Evolutionary conservation across 257 asterid genomes (phyloP).

Genomic region (Solanum habrochaites): DNA sequence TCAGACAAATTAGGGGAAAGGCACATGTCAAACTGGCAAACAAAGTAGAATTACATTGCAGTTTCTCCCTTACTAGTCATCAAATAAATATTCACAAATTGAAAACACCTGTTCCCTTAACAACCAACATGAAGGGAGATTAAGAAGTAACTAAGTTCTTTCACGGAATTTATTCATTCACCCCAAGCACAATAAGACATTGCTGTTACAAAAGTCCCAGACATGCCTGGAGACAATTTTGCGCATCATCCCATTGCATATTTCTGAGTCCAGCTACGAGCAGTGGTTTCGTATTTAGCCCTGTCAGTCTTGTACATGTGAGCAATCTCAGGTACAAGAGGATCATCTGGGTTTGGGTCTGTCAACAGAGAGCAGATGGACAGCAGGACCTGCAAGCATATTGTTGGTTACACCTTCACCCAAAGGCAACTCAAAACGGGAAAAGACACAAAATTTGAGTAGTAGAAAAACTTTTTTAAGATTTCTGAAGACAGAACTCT

Average conservation of each 20-base stretch:
- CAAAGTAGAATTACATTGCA: conserved; percentile 15
- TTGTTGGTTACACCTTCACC: not conserved
- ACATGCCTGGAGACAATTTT: not conserved
- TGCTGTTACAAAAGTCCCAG: conserved; percentile 8
- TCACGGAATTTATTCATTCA: conserved; percentile 13
- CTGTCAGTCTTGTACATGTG: conserved; percentile 81
- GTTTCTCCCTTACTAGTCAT: conserved; percentile 5
- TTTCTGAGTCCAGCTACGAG: conserved; percentile 90
- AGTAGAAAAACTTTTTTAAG: not conserved
- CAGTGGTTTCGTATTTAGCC: conserved; percentile 64
- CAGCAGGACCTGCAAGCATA: conserved; percentile 40
- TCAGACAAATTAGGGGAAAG: not conserved
- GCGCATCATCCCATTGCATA: conserved; percentile 60
- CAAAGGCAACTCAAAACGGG: not conserved
- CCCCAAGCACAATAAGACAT: conserved; percentile 10
- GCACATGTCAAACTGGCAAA: not conserved
- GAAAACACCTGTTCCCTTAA: conserved; percentile 6
- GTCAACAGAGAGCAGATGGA: conserved; percentile 78
- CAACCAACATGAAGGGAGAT: conserved; percentile 1
- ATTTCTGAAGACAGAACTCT: not conserved
- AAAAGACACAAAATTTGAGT: not conserved
- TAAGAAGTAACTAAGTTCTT: not conserved
- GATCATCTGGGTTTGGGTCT: conserved; percentile 85
- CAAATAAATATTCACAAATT: conserved; percentile 34
- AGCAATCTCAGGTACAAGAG: conserved; percentile 77